Percentiles rank a stretch among this genome's conserved stretches.
phyloP scores from a whole-genome alignment of 352 stramenopile species.

The Phytophthora pseudosyringae region DNA sequence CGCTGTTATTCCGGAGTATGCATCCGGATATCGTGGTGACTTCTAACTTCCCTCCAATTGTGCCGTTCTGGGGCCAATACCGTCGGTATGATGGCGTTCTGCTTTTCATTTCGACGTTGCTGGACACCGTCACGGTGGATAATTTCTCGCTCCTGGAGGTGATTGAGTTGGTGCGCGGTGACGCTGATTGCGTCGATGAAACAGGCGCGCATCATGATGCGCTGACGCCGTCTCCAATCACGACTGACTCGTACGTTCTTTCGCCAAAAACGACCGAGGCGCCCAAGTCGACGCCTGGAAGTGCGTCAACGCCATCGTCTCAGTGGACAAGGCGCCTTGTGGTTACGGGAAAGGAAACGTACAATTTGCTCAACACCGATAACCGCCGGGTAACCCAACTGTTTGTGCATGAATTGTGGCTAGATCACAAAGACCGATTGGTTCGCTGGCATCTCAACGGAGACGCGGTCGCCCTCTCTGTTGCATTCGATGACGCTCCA shows the following conservation, averaged over 20 bases:
- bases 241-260: slow-evolving; percentile 37
- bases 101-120: slow-evolving; percentile 82
- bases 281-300: slow-evolving; percentile 31
- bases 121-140: slow-evolving; percentile 79
- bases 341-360: slow-evolving; percentile 87
- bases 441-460: slow-evolving; percentile 88
- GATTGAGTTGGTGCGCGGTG: slow-evolving; percentile 72
- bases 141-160: slow-evolving; percentile 78
- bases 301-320: slow-evolving; percentile 56
- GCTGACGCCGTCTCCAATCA: slow-evolving; percentile 34
- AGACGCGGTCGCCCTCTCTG: slow-evolving; percentile 78
- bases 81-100: slow-evolving; percentile 81
- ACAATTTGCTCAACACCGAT: slow-evolving; percentile 63
- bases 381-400: slow-evolving; percentile 77
- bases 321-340: slow-evolving; percentile 79
- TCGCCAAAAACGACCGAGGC: slow-evolving; percentile 37
- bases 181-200: slow-evolving; percentile 70
- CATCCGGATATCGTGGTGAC: slow-evolving; percentile 82
- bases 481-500: slow-evolving; percentile 73
- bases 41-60: slow-evolving; percentile 86
- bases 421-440: slow-evolving; percentile 84
- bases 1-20: slow-evolving; percentile 78
- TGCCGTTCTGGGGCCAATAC: slow-evolving; percentile 88
- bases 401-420: slow-evolving; percentile 87
- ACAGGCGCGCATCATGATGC: slow-evolving; percentile 39